phyloP scores from a whole-genome alignment of 108 stramenopile genomes.

The Stephanodiscus triporus region DNA sequence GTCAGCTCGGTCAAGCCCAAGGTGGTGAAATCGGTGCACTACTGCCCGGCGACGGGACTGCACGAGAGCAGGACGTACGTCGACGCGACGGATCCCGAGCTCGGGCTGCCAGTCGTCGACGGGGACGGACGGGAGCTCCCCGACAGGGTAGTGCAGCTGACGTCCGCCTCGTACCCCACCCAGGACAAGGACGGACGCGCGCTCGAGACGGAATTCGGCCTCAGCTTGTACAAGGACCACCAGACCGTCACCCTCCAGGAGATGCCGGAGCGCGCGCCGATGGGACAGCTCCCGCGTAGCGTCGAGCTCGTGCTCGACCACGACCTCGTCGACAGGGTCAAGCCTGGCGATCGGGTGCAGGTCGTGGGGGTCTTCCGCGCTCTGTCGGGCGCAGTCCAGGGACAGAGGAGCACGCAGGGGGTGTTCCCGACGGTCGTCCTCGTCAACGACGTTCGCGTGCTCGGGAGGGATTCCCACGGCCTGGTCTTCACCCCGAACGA shows the following conservation, averaged over 20 bases:
- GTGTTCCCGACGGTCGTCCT: slow-evolving; percentile 95
- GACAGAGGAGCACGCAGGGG: slow-evolving; percentile 63
- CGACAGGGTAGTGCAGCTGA: slow-evolving; percentile 77
- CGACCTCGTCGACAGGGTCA: slow-evolving; percentile 93
- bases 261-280: slow-evolving; percentile 95
- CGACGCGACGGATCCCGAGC: slow-evolving; percentile 95
- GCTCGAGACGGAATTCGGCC: slow-evolving; percentile 96
- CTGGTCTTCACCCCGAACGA: slow-evolving; percentile 80
- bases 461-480: slow-evolving; percentile 86
- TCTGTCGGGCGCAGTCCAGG: slow-evolving; percentile 57
- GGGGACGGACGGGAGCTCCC: slow-evolving; percentile 71
- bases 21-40: slow-evolving; percentile 96
- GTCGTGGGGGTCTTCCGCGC: slow-evolving; percentile 94
- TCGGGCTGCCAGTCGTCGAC: slow-evolving; percentile 85
- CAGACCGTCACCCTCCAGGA: slow-evolving; percentile 97
- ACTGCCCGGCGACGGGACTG: slow-evolving; percentile 88
- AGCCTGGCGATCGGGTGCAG: slow-evolving; percentile 97
- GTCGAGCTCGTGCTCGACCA: slow-evolving; percentile 93
- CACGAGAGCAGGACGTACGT: slow-evolving; percentile 87
- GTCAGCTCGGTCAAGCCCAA: slow-evolving; percentile 87
- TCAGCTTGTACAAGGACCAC: slow-evolving; percentile 95
- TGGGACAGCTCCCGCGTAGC: slow-evolving; percentile 97
- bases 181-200: slow-evolving; percentile 90
- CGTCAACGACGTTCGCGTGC: slow-evolving; percentile 91
- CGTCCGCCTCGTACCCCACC: slow-evolving; percentile 89